A percentile compares a stretch with the other conserved stretches of the same genome.
Conservation (phyloP, 2,329 filamentous ascomycete species). For the Fusarium camptoceras region DNA sequence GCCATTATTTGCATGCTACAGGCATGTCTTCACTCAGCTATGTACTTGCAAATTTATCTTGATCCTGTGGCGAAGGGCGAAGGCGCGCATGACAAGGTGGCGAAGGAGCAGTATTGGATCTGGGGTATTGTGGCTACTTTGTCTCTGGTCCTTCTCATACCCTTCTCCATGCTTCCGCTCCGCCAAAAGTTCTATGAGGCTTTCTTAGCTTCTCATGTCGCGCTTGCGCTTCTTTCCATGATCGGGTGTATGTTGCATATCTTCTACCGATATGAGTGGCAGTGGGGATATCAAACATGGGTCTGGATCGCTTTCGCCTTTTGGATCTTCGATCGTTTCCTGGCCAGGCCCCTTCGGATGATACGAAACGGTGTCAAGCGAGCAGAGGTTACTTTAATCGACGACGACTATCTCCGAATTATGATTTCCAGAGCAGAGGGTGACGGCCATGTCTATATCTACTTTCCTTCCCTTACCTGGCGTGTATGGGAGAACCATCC, state of each 20-base stretch:
- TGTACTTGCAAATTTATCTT: constrained; percentile 53
- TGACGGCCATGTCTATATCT: constrained; percentile 46
- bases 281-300: not conserved
- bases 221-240: not conserved
- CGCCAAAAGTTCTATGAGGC: not conserved
- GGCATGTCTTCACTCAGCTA: constrained; percentile 58
- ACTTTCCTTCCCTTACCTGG: constrained; percentile 48
- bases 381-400: constrained; percentile 42
- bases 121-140: constrained; percentile 59
- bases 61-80: constrained; percentile 1
- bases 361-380: constrained; percentile 19
- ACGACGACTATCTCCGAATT: constrained; percentile 47
- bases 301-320: not conserved
- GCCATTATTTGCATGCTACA: constrained; percentile 59
- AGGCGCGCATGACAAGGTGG: constrained; percentile 42
- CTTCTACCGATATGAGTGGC: constrained; percentile 1
- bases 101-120: constrained; percentile 54
- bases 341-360: not conserved
- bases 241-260: not conserved
- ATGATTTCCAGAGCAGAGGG: constrained; percentile 41
- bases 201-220: not conserved
- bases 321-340: not conserved
- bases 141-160: constrained; percentile 46
- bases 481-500: constrained; percentile 50
- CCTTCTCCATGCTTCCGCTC: constrained; percentile 47